Base-by-base conservation (phyloP, 768 basidiomycete species). In the Psilocybe subaeruginosa region DNA sequence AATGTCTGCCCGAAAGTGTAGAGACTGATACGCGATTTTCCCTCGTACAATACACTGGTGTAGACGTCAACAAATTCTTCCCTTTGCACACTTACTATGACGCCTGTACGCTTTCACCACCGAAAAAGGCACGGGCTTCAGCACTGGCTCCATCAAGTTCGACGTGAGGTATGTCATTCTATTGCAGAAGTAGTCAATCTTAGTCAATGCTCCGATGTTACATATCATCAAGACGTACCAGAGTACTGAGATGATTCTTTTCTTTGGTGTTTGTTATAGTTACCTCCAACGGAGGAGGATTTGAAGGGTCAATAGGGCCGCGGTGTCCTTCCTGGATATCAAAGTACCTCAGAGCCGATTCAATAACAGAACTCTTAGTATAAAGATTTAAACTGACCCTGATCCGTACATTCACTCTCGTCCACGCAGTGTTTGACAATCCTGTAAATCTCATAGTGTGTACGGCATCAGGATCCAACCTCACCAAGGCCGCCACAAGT, bases 401-500 rank as follows among this genome's bases (percentile, higher is more conserved):
- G 66, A 70, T 70, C 60, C 69, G 77, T 50, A 72, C 83, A 53
- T 77, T 77, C 9, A 83, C 77, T 53, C 89, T 78, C 33, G 85
- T 85, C 91, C 90, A 92, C n/a, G 86, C 90, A 0, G 91, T 92
- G 67, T 92, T 92, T 62, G 77, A 43, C 54, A 92, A 71, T 3
- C 90, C 89, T 59, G 63, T 75, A 59, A 73, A 79, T 33, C 58
- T 73, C 31, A 67, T 69, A 31, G 74, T 77, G 8, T 71, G 69
- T 8, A 76, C 71, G 43, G 82, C 78, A 58, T 78, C 75, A 47
- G 81, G 83, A 67, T 84, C 83, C 48, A 83, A 64, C 46, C 75
- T 72, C 27, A 91, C 65, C 16, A 92, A 66, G 9, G 83, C 85
- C 14, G 80, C 73, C 12, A 91, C 71, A 14, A 90, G 66, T 70